phyloP scores from a whole-genome alignment of 1,284 basidiomycete species.

The Ganoderma lucidum region DNA sequence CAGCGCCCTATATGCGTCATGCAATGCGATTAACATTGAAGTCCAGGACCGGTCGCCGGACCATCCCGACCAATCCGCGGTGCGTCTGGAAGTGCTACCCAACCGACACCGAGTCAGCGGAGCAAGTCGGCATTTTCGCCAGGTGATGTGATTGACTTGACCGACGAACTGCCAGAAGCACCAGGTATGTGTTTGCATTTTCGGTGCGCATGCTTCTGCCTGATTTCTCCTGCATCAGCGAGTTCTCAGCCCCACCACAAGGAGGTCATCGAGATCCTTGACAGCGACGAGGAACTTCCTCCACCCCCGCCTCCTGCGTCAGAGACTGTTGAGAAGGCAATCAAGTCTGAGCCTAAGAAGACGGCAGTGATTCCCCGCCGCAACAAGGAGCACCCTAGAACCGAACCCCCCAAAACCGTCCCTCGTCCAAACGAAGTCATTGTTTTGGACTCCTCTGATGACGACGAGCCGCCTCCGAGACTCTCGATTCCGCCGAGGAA shows the following conservation, averaged over 20 bases:
- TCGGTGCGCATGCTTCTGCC: neutral
- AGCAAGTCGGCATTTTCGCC: constrained; percentile 6
- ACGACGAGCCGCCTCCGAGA: constrained; percentile 15
- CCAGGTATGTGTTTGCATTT: neutral
- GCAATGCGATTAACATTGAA: neutral
- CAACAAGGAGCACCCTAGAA: neutral
- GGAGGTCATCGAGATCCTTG: constrained; percentile 28
- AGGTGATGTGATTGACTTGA: neutral
- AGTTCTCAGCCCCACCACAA: neutral
- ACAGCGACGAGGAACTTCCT: constrained; percentile 22
- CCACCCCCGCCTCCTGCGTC: neutral
- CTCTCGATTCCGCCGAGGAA: neutral
- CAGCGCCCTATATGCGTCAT: neutral
- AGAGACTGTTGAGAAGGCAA: neutral
- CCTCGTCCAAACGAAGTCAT: constrained; percentile 19
- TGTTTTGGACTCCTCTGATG: constrained; percentile 21
- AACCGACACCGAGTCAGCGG: neutral
- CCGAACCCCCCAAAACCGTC: neutral
- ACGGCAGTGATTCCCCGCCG: neutral
- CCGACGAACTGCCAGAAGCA: neutral
- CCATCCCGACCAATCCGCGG: neutral
- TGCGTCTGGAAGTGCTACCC: neutral
- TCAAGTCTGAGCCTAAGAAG: neutral
- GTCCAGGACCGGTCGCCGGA: neutral
- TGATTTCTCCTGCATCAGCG: neutral